Base-by-base conservation (phyloP, 495 filamentous ascomycete genomes). In the Daldinia vernicosa region DNA sequence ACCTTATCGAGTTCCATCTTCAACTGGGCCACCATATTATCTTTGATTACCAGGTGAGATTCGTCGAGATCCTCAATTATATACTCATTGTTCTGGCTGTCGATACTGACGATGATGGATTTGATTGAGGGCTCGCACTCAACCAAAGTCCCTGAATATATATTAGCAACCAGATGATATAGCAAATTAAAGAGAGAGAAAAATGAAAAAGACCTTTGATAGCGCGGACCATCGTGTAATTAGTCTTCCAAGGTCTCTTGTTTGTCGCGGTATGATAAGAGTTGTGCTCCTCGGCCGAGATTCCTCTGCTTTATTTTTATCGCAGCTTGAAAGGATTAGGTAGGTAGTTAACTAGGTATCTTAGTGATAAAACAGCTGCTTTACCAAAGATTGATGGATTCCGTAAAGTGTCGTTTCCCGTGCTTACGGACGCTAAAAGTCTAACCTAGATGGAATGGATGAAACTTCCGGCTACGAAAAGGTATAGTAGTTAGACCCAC, bases 41-140 rank as follows among this genome's bases (percentile, higher is more conserved):
- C 91, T 75, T 92, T 92, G 66, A 93, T 87, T 2, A 94, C 84
- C 2, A 94, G 81, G 43, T 88, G 88, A 61, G 88, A 83, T 72
- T 93, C 91, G 74, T 93, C 91, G 1, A 93, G 80, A 52, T 93
- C 91, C 75, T 93, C 91, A 52, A 88, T 86, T 47, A 88, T 84
- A 69, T 84, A 84, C 45, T 85, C 83, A 69, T 87, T 79, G 50
- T 80, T 76, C 12, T 80, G 76, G 81, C 82, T 78, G 77, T 92
- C 78, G 77, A 92, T 82, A 74, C 86, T 84, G 76, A 89, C 52
- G 78, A 91, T 85, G 75, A 87, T 86, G 61, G 86, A 83, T 75
- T 84, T 86, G 79, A 86, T 86, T 47, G 80, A 84, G 28, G 83
- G 85, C 74, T 94, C 92, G 80, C 91, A 93, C 77, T 91, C 86